Percentiles rank a stretch among this genome's conserved stretches.
These are phyloP conservation scores for Cladochytrium replicatum DNA, from an alignment of 192 early-diverging fungal genomes.

Conservation along the genomic window DNA sequence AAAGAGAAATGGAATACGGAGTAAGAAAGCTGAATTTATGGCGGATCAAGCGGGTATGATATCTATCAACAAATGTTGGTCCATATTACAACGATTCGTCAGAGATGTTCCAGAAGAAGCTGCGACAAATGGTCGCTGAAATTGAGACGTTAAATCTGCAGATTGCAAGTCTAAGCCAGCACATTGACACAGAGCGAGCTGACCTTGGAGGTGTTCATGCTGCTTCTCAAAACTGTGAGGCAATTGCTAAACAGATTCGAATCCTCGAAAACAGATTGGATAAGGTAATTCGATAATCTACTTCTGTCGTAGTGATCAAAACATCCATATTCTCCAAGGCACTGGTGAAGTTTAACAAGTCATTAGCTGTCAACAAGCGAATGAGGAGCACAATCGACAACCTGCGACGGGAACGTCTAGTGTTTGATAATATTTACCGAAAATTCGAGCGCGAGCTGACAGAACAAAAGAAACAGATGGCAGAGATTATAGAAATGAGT, in stretches of 20 bases:
- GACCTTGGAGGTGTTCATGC: conserved; percentile 43
- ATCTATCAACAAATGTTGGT: too few relatives aligned
- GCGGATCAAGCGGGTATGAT: conserved; percentile 45
- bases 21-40: conserved; percentile 38
- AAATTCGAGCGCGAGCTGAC: conserved; percentile 47
- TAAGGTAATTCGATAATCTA: conserved; percentile 18
- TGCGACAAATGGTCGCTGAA: conserved; percentile 24
- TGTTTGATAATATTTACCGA: conserved; percentile 49
- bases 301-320: not conserved
- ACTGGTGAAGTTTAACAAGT: conserved; percentile 50
- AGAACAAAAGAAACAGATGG: conserved; percentile 53
- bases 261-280: conserved; percentile 48
- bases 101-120: conserved; percentile 34
- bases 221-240: conserved; percentile 33
- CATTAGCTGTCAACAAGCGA: conserved; percentile 46
- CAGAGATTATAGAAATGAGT: conserved; percentile 50
- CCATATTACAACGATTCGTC: not conserved
- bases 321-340: conserved; percentile 17
- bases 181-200: conserved; percentile 40
- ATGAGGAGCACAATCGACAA: conserved; percentile 42
- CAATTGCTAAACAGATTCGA: conserved; percentile 42
- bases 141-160: conserved; percentile 27
- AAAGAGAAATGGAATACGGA: conserved; percentile 30
- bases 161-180: conserved; percentile 20
- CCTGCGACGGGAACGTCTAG: conserved; percentile 41